Base-by-base conservation (phyloP, 225 moss, liverwort and hornwort species). In the Thuidium tamariscinum region DNA sequence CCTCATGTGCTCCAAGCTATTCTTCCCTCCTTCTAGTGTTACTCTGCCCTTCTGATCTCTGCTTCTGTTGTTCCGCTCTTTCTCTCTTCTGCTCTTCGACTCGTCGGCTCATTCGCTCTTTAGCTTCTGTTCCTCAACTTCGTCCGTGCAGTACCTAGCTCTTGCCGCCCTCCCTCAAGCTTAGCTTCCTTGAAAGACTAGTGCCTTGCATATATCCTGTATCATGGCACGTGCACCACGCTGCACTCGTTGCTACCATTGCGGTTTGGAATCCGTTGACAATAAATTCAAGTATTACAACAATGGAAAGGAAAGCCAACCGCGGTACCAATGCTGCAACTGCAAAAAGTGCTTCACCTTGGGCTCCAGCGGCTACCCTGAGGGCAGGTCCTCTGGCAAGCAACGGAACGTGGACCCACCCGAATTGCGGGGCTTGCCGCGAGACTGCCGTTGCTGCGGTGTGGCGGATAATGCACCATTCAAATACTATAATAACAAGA, bases 181-280 rank as follows among this genome's bases (percentile, higher is more conserved):
- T 60, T 27, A 29, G 63, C 32, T 32, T 63, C 29, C 15, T 7
- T 34, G 1, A 7, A 61, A 34, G 62, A 63, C 63, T 32, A 17
- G 59, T 59, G 25, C 32, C 64, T 64, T 64, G 64, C 63, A 34
- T 9, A 16, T 34, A 1, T 71, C 2, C 9, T 39, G 3, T 41
- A 18, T 1, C 19, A 48, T 73, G 73, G 48, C 52, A 4, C 5
- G 52, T 16, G 15, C 2, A 11, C 18, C 30, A 6, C 29, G 22
- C 4, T 12, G 18, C 22, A 51, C n/a, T 3, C 13, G 8, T 14
- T 74, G 74, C 21, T 51, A 51, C 22, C 51, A 74, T 13, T 74
- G 51, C 6, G n/a, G 34, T 2, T 1, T 13, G 0, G 51, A 74
- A n/a, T 74, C 74, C 1, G 3, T 4, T 0, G 22, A 74, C 7